Conservation (phyloP, 176 grass and related monocot genomes). For the Oryza meridionalis region DNA sequence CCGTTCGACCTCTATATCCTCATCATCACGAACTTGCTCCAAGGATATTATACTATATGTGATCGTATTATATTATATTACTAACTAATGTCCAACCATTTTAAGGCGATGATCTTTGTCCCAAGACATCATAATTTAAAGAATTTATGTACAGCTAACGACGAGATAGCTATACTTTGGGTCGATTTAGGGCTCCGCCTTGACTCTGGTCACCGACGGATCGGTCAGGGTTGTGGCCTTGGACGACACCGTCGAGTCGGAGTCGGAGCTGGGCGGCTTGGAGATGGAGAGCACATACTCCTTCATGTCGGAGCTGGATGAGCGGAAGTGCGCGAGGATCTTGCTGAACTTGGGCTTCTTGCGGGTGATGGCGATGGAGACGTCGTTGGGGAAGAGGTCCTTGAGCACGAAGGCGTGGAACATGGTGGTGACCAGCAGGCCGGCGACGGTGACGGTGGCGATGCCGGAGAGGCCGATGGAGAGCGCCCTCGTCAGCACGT, state of each 20-base stretch:
- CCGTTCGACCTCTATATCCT: slow-evolving; percentile 22
- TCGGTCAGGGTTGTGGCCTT: not conserved
- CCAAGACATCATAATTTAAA: not conserved
- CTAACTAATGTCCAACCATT: not conserved
- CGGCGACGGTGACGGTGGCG: slow-evolving; percentile 73
- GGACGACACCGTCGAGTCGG: not conserved
- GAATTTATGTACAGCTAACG: slow-evolving; percentile 36
- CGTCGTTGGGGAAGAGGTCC: slow-evolving; percentile 95
- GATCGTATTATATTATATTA: not conserved
- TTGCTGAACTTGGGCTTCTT: slow-evolving; percentile 80
- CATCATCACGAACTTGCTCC: slow-evolving; percentile 47
- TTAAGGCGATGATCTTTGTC: not conserved
- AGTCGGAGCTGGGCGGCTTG: slow-evolving; percentile 21
- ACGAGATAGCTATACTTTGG: slow-evolving; percentile 6
- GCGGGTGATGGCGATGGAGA: slow-evolving; percentile 88
- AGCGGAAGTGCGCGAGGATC: slow-evolving; percentile 70
- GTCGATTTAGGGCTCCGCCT: slow-evolving; percentile 32
- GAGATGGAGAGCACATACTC: slow-evolving; percentile 56
- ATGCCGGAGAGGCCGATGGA: slow-evolving; percentile 74
- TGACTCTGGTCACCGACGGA: slow-evolving; percentile 7
- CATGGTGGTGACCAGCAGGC: slow-evolving; percentile 74
- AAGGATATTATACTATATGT: slow-evolving; percentile 32
- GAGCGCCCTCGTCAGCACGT: slow-evolving; percentile 65
- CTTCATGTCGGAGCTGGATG: slow-evolving; percentile 74
- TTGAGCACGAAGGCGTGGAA: slow-evolving; percentile 80